These are phyloP conservation scores for Daldinia caldariorum DNA, from an alignment of 495 filamentous ascomycete genomes.

Conservation along the genomic window DNA sequence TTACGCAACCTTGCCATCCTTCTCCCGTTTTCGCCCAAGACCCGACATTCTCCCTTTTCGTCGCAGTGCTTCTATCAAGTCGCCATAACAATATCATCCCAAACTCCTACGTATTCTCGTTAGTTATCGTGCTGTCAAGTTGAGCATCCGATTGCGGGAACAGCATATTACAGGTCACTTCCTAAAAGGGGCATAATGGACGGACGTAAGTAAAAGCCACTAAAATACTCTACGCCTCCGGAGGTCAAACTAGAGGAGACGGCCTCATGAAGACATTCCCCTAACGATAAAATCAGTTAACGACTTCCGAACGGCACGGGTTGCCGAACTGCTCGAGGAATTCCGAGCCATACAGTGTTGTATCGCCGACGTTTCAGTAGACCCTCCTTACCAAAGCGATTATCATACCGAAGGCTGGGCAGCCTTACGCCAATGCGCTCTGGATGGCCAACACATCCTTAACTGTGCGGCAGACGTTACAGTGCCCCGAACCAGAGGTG, in stretches of 20 bases:
- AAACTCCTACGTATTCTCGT: constrained; percentile 16
- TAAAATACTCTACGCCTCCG: constrained; percentile 12
- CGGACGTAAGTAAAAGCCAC: constrained; percentile 46
- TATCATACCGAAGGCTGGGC: constrained; percentile 82
- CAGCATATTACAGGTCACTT: constrained; percentile 23
- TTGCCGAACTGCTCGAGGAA: constrained; percentile 85
- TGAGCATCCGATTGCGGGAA: constrained; percentile 10
- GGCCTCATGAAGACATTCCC: constrained; percentile 17
- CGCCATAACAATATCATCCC: constrained; percentile 15
- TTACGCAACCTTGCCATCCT: constrained; percentile 39
- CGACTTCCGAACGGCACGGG: constrained; percentile 79
- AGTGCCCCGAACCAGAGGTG: constrained; percentile 63
- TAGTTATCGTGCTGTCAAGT: constrained; percentile 16
- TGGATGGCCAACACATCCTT: constrained; percentile 79
- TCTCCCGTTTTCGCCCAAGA: constrained; percentile 25
- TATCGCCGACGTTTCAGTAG: constrained; percentile 74
- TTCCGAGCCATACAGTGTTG: constrained; percentile 84
- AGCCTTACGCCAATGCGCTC: constrained; percentile 76
- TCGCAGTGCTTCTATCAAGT: constrained; percentile 25
- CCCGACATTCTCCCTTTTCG: constrained; percentile 22
- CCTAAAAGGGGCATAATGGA: constrained; percentile 44
- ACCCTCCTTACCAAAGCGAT: constrained; percentile 69
- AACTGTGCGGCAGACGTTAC: constrained; percentile 71
- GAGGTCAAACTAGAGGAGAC: constrained; percentile 19
- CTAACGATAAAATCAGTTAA: constrained; percentile 71